Percentiles rank a stretch among this genome's conserved stretches.
These are phyloP conservation scores for Russula sp. DNA, from an alignment of 768 basidiomycete species.

Conservation along the genomic window DNA sequence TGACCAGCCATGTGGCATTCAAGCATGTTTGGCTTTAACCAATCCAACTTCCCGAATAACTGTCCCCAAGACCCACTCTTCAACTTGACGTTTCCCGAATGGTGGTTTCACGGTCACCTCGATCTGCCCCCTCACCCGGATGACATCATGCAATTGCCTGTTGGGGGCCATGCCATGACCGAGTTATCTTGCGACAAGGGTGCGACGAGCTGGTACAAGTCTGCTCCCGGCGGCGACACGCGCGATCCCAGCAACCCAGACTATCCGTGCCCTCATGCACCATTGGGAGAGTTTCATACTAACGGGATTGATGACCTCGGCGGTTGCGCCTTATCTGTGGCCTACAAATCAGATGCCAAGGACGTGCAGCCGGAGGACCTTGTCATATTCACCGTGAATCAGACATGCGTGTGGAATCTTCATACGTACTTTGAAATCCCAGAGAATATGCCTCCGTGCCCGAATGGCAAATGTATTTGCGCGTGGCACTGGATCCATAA, in stretches of 20 bases:
- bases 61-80: conserved; percentile 33
- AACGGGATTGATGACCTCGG: conserved; percentile 27
- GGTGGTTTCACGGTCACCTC: conserved; percentile 36
- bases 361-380: conserved; percentile 37
- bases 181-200: conserved; percentile 32
- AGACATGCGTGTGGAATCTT: conserved; percentile 37
- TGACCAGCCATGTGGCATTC: conserved; percentile 28
- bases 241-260: conserved; percentile 19
- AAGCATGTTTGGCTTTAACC: conserved; percentile 36
- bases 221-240: conserved; percentile 24
- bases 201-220: conserved; percentile 25
- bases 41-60: conserved; percentile 25
- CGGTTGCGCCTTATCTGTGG: conserved; percentile 38
- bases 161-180: conserved; percentile 22
- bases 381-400: conserved; percentile 37
- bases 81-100: conserved; percentile 25
- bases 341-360: conserved; percentile 34
- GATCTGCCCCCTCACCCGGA: conserved; percentile 27
- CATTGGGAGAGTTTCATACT: conserved; percentile 27
- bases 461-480: conserved; percentile 38
- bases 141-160: conserved; percentile 30
- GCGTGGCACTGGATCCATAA: conserved; percentile 38
- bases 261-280: conserved; percentile 24
- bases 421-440: conserved; percentile 38
- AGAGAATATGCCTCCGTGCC: conserved; percentile 36